A percentile compares a stretch with the other conserved stretches of the same genome.
Evolutionary conservation across 208 protist species (phyloP).

Genomic region (Leishmania tarentolae): DNA sequence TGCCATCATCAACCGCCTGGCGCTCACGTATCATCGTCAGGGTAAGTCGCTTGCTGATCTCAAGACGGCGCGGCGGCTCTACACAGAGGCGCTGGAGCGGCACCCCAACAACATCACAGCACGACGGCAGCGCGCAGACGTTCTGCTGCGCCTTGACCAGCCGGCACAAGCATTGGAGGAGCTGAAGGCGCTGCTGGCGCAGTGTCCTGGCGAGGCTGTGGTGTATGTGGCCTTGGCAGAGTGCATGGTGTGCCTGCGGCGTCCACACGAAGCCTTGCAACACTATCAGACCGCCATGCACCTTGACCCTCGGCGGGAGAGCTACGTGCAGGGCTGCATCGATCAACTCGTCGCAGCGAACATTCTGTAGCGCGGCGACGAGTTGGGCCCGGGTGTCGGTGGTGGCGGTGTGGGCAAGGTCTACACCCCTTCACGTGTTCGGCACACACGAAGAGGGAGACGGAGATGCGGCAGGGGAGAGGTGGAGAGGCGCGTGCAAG

Average conservation of each 20-base stretch:
- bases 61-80: conserved; percentile 67
- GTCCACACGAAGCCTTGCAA: conserved; percentile 51
- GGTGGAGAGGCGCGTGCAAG: background rate
- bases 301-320: conserved; percentile 74
- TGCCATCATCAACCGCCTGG: conserved; percentile 76
- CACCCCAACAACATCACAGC: conserved; percentile 88
- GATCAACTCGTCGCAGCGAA: conserved; percentile 52
- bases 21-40: conserved; percentile 67
- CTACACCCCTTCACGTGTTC: background rate
- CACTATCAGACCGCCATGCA: conserved; percentile 75
- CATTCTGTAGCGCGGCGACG: conserved; percentile 15
- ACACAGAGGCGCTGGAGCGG: conserved; percentile 68
- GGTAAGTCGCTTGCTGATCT: conserved; percentile 51
- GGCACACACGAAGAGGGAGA: background rate
- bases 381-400: background rate
- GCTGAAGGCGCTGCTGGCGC: conserved; percentile 70
- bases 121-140: conserved; percentile 89
- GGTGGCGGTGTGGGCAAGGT: background rate
- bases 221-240: conserved; percentile 90
- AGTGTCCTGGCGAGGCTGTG: conserved; percentile 88
- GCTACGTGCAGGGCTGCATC: conserved; percentile 69
- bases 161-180: conserved; percentile 70
- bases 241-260: conserved; percentile 57
- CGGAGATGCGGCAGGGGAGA: background rate
- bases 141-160: conserved; percentile 77